These are phyloP conservation scores for Apiospora phragmitis DNA, from an alignment of 2,329 filamentous ascomycete genomes.

Conservation along the genomic window DNA sequence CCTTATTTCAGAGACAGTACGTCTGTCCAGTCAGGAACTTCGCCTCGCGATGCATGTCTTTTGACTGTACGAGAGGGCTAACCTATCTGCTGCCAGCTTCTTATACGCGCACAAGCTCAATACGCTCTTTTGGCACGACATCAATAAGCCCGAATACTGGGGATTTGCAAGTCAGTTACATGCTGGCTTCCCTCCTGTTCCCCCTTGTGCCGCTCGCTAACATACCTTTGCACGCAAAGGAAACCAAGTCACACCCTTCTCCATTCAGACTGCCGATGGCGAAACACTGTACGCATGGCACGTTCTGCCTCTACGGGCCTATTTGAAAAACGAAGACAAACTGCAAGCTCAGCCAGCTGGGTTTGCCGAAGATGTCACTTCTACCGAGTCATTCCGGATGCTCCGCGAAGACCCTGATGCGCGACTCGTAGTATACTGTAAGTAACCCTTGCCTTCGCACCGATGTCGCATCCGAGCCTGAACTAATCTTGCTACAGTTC, in stretches of 20 bases:
- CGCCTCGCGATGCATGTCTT: neutral
- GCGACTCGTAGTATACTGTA: slow-evolving; percentile 52
- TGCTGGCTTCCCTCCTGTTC: neutral
- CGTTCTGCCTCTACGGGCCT: slow-evolving; percentile 68
- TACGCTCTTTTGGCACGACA: slow-evolving; percentile 68
- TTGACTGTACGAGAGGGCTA: neutral
- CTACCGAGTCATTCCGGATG: slow-evolving; percentile 40
- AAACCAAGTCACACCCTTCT: slow-evolving; percentile 72
- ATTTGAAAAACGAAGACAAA: slow-evolving; percentile 58
- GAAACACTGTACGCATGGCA: slow-evolving; percentile 75
- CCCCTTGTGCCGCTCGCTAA: slow-evolving; percentile 14
- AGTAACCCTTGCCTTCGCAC: slow-evolving; percentile 28
- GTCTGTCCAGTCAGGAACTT: slow-evolving; percentile 30
- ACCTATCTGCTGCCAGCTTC: slow-evolving; percentile 53
- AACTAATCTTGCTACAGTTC: neutral
- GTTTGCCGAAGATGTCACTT: slow-evolving; percentile 41
- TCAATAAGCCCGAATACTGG: slow-evolving; percentile 77
- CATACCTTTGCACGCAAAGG: slow-evolving; percentile 42
- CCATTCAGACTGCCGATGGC: slow-evolving; percentile 63
- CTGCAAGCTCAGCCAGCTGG: slow-evolving; percentile 55
- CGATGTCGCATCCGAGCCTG: neutral
- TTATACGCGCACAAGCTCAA: slow-evolving; percentile 83
- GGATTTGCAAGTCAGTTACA: slow-evolving; percentile 75
- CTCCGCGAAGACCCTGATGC: slow-evolving; percentile 46
- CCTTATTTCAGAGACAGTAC: slow-evolving; percentile 79